Conservation (phyloP, 2,329 filamentous ascomycete species). For the Chaetomium sp. region DNA sequence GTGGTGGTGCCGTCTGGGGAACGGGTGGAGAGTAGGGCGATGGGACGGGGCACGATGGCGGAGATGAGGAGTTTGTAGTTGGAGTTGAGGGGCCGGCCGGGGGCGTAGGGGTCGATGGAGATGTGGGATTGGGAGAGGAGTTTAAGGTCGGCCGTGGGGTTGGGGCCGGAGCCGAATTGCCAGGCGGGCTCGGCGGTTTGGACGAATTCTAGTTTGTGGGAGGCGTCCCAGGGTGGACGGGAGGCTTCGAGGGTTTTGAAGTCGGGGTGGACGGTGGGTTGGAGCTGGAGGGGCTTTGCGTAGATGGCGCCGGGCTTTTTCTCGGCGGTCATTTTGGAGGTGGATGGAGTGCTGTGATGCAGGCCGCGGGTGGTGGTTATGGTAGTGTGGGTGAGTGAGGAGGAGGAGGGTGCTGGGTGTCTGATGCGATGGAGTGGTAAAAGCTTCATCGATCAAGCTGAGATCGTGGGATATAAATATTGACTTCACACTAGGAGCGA, state of each 20-base stretch:
- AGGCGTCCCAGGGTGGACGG: slow-evolving; percentile 53
- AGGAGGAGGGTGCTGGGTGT: background rate
- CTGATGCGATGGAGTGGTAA: background rate
- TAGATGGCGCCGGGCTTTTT: slow-evolving; percentile 13
- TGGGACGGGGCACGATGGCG: slow-evolving; percentile 73
- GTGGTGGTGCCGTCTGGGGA: slow-evolving; percentile 53
- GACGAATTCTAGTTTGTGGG: slow-evolving; percentile 46
- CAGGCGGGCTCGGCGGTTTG: slow-evolving; percentile 60
- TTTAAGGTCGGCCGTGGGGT: slow-evolving; percentile 30
- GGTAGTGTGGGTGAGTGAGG: slow-evolving; percentile 15
- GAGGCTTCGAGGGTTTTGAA: slow-evolving; percentile 66
- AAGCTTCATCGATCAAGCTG: background rate
- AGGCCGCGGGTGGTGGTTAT: too few relatives aligned
- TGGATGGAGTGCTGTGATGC: background rate
- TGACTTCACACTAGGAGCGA: background rate
- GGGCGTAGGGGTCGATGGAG: slow-evolving; percentile 72
- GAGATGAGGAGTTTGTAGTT: slow-evolving; percentile 95
- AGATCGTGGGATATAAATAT: slow-evolving; percentile 8
- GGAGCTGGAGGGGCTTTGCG: slow-evolving; percentile 45
- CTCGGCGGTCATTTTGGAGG: slow-evolving; percentile 21
- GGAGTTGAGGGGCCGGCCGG: slow-evolving; percentile 57
- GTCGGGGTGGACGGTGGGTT: slow-evolving; percentile 56
- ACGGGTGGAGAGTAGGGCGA: slow-evolving; percentile 56
- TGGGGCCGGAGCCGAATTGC: slow-evolving; percentile 60
- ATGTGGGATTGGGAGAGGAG: slow-evolving; percentile 44